Evolutionary conservation across 106 monocot species (phyloP), one percentile per base, ranked within the genome.

Genomic region (Chionographis japonica): DNA sequence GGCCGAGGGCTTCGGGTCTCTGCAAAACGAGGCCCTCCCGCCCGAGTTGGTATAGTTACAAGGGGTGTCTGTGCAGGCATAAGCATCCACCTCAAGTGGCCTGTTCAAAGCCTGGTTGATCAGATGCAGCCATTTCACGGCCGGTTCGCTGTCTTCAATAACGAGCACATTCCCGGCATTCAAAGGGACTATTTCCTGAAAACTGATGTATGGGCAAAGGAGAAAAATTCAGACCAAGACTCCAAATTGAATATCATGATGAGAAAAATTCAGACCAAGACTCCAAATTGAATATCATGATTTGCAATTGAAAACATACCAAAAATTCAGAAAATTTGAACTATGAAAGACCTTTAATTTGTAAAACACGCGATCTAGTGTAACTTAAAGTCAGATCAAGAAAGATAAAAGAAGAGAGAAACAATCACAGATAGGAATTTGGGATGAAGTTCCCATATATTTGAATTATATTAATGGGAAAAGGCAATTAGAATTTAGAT

Each of bases 141-240:
- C 88, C 2, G 88, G 88, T 49, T 84, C 78, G 37, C 78, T 88
- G 64, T 84, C 84, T 70, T 88, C 88, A 14, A 58, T 69, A n/a
- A 88, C 88, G 8, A 84, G 67, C 13, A 88, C 81, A 53, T 81
- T 88, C 67, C 88, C 88, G 15, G 84, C 84, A 70, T 84, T 88
- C 41, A 88, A 54, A 75, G 88, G 88, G 62, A 88, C 88, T 52
- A 88, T 81, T 63, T 88, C 88, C 71, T 88, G 88, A 73, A 88
- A 88, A 12, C 88, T 88, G 78, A 37, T 12, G 20, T 11, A 50
- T 4, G 19, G 51, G 6, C 60, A 53, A 37, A 20, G 54, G 17
- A 15, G 50, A 36, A 37, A 54, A 59, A 27, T 27, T 27, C 27
- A 27, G 27, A 27, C 27, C 27, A 27, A 27, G 27, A 27, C 12